Base-by-base conservation (phyloP, 495 filamentous ascomycete genomes). In the Bathelium albidoporum region DNA sequence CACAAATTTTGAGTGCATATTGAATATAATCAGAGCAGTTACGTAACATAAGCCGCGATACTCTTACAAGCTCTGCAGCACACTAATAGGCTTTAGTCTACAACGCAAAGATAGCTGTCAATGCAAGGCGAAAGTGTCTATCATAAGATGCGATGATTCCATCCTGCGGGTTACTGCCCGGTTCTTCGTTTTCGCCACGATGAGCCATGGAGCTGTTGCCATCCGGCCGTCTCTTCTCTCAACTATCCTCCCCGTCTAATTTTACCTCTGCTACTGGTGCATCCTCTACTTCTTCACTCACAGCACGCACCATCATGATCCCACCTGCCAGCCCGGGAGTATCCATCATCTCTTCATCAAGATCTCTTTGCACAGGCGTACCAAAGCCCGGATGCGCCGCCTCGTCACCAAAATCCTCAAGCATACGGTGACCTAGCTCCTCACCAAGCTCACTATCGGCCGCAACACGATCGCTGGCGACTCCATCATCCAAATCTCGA, bases 371-470 rank as follows among this genome's bases (percentile, higher is more conserved):
- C 1, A 62, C 60, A 10, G 60, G 28, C 41, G 43, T 45, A 5
- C 36, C 60, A 24, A 62, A 32, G n/a, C 41, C 61, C n/a, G 31
- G 61, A 24, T 28, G 26, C 16, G 2, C 45, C 61, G 31, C 26
- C 14, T 63, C 61, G 26, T 63, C 61, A 10, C 61, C 61, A 32
- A 63, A 63, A 58, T 63, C 61, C 41, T 63, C 61, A 14, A 63
- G 61, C 61, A 63, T 41, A 1, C 61, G 32, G 14, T 63, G 22
- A 18, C 31, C 24, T 26, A 63, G 31, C 18, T 36, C 43, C 14
- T 32, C 44, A 9, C 61, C 49, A 18, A 58, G 31, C 22, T 58
- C 36, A 52, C 36, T 44, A 10, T 29, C 60, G 18, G 32, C 22
- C 16, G 60, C 60, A 3, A 39, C 61, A 22, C 9, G 29, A 58